phyloP scores from a whole-genome alignment of 139 green algal genomes.

The Closterium sp. region DNA sequence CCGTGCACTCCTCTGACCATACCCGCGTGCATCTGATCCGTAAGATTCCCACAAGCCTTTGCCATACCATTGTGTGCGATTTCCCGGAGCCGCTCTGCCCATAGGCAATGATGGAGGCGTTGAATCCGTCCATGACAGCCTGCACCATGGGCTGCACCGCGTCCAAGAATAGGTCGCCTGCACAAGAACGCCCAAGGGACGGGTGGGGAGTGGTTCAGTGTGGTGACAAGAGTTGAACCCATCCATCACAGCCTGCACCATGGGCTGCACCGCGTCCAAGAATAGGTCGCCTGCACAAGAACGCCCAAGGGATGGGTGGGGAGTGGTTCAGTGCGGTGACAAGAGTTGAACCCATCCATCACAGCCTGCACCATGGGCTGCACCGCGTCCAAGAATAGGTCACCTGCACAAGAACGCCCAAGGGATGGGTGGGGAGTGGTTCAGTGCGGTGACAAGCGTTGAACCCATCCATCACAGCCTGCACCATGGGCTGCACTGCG shows the following conservation, averaged over 20 bases:
- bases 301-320: too few relatives aligned
- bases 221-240: slow-evolving; percentile 57
- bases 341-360: slow-evolving; percentile 53
- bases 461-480: slow-evolving; percentile 53
- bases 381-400: slow-evolving; percentile 18
- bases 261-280: slow-evolving; percentile 27
- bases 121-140: slow-evolving; percentile 53
- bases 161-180: background rate
- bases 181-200: background rate
- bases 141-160: slow-evolving; percentile 48
- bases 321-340: too few relatives aligned
- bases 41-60: background rate
- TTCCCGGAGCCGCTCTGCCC: slow-evolving; percentile 54
- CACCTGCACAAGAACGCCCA: too few relatives aligned
- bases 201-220: background rate
- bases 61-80: slow-evolving; percentile 47
- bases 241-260: slow-evolving; percentile 50
- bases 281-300: too few relatives aligned
- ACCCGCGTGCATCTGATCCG: too few relatives aligned
- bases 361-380: slow-evolving; percentile 48
- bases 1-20: too few relatives aligned
- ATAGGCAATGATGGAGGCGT: slow-evolving; percentile 56
- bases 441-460: slow-evolving; percentile 13
- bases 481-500: slow-evolving; percentile 44
- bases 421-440: background rate